Evolutionary conservation across 805 yeast species (phyloP).

Genomic region (Myxozyma melibiosi): DNA sequence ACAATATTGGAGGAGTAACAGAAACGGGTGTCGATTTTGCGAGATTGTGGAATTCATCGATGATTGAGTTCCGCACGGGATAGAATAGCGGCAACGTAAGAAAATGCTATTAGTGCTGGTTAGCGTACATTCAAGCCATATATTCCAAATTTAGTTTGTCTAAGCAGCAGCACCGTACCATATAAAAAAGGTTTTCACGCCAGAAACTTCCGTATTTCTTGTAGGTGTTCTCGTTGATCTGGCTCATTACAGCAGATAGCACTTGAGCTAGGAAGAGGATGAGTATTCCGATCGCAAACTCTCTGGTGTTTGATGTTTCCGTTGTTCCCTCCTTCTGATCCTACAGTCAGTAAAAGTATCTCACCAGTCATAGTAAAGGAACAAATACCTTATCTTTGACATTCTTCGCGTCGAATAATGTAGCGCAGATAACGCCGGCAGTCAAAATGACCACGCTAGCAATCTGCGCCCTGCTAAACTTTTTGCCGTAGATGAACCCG

Average conservation of each 20-base stretch:
- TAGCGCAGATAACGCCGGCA: conserved; percentile 55
- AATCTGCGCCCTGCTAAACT: conserved; percentile 52
- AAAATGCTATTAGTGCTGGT: conserved; percentile 29
- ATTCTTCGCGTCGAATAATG: conserved; percentile 35
- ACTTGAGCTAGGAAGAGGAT: conserved; percentile 53
- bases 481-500: conserved; percentile 53
- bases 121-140: too few species aligned
- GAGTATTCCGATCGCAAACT: conserved; percentile 45
- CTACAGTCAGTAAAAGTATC: not conserved
- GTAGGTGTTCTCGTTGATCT: conserved; percentile 57
- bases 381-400: not conserved
- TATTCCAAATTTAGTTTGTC: too few species aligned
- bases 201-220: conserved; percentile 58
- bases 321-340: conserved; percentile 9
- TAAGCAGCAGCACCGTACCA: conserved; percentile 50
- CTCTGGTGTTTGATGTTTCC: conserved; percentile 34
- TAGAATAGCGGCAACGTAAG: conserved; percentile 27
- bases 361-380: not conserved
- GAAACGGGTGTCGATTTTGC: conserved; percentile 30
- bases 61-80: conserved; percentile 41
- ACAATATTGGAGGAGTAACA: not conserved
- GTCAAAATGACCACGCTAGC: conserved; percentile 56
- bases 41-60: conserved; percentile 40
- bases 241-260: conserved; percentile 58
- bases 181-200: conserved; percentile 66